Evolutionary conservation across 345 rosid species (phyloP).

Genomic region (rapeseed (Brassica napus)): Da-Ae NC_063445.1:12035501-12036000

Average conservation of each 20-base stretch:
- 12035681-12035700: background rate
- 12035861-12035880: background rate
- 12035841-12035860: background rate
- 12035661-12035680: background rate
- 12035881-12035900: background rate
- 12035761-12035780: background rate
- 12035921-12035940: background rate
- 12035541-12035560: constrained; percentile 46
- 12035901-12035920: background rate
- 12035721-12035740: background rate
- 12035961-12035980: background rate
- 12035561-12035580: constrained; percentile 31
- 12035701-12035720: background rate
- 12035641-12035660: constrained; percentile 30
- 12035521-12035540: constrained; percentile 46
- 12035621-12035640: constrained; percentile 14
- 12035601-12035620: background rate
- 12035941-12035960: background rate
- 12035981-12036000: background rate
- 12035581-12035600: background rate
- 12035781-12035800: background rate
- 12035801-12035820: background rate
- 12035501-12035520: constrained; percentile 12
- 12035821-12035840: background rate
- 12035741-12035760: background rate